A percentile compares a stretch with the other conserved stretches of the same genome.
Evolutionary conservation across 441 rosid species (phyloP).

Genomic region (Jatropha multifida): DNA sequence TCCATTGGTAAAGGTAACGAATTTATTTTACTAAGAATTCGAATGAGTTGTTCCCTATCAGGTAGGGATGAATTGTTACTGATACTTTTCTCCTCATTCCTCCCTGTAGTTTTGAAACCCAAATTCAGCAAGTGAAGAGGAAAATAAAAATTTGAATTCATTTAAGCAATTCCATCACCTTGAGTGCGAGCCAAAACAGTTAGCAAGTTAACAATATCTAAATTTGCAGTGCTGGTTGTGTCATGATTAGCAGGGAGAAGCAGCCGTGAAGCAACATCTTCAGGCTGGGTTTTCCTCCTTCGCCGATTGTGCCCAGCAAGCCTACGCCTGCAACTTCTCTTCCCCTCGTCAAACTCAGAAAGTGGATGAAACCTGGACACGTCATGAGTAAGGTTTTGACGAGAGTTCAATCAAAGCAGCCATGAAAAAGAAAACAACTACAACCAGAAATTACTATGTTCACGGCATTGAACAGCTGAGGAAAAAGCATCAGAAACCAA

Average conservation of each 20-base stretch:
- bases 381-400: background rate
- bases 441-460: background rate
- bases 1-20: slow-evolving; percentile 70
- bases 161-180: slow-evolving; percentile 39
- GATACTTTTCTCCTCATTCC: slow-evolving; percentile 42
- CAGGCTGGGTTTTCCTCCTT: slow-evolving; percentile 65
- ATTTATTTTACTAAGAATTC: slow-evolving; percentile 77
- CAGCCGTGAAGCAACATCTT: slow-evolving; percentile 55
- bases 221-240: slow-evolving; percentile 32
- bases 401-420: background rate
- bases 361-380: slow-evolving; percentile 52
- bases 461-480: background rate
- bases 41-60: slow-evolving; percentile 65
- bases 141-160: background rate
- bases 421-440: background rate
- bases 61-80: slow-evolving; percentile 38
- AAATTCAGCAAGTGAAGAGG: slow-evolving; percentile 17
- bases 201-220: slow-evolving; percentile 66
- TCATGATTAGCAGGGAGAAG: slow-evolving; percentile 48
- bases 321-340: slow-evolving; percentile 60
- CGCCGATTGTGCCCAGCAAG: slow-evolving; percentile 64
- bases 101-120: slow-evolving; percentile 41
- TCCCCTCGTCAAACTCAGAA: slow-evolving; percentile 51
- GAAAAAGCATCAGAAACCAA: slow-evolving; percentile 2
- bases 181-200: slow-evolving; percentile 62